Percentiles rank a stretch among this genome's conserved stretches.
Conservation (phyloP, 225 moss, liverwort and hornwort genomes). For the Pleurozium schreberi region DNA sequence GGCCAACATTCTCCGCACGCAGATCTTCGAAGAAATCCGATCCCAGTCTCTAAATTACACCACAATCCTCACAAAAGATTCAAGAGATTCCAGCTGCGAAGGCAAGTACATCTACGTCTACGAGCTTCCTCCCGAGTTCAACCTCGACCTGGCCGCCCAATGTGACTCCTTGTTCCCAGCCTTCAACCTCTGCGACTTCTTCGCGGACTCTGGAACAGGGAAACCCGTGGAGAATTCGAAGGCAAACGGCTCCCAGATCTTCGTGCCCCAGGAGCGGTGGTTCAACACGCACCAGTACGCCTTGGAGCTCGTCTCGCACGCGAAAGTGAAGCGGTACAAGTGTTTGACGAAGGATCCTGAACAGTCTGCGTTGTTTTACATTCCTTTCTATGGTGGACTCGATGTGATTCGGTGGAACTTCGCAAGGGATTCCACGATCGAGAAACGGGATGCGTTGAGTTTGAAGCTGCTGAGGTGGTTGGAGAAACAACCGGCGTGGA, state of each 20-base stretch:
- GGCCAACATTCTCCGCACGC: neutral
- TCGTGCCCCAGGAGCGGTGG: slow-evolving; percentile 62
- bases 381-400: slow-evolving; percentile 73
- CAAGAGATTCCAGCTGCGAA: neutral
- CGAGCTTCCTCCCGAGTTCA: slow-evolving; percentile 59
- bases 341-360: slow-evolving; percentile 40
- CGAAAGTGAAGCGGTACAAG: slow-evolving; percentile 37
- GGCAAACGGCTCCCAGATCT: slow-evolving; percentile 28
- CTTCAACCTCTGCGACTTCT: slow-evolving; percentile 61
- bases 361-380: slow-evolving; percentile 56
- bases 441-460: slow-evolving; percentile 40
- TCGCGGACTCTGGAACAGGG: slow-evolving; percentile 53
- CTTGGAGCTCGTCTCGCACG: slow-evolving; percentile 70
- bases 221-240: slow-evolving; percentile 3
- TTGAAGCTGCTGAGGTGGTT: slow-evolving; percentile 49
- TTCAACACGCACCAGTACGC: slow-evolving; percentile 70
- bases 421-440: slow-evolving; percentile 14
- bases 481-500: slow-evolving; percentile 40
- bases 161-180: slow-evolving; percentile 42
- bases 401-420: slow-evolving; percentile 87
- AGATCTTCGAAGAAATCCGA: slow-evolving; percentile 5
- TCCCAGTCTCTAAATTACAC: neutral
- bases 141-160: slow-evolving; percentile 30
- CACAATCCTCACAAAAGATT: neutral
- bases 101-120: slow-evolving; percentile 45